phyloP scores from a whole-genome alignment of 345 rosid genomes.

The Populus euphratica region DNA sequence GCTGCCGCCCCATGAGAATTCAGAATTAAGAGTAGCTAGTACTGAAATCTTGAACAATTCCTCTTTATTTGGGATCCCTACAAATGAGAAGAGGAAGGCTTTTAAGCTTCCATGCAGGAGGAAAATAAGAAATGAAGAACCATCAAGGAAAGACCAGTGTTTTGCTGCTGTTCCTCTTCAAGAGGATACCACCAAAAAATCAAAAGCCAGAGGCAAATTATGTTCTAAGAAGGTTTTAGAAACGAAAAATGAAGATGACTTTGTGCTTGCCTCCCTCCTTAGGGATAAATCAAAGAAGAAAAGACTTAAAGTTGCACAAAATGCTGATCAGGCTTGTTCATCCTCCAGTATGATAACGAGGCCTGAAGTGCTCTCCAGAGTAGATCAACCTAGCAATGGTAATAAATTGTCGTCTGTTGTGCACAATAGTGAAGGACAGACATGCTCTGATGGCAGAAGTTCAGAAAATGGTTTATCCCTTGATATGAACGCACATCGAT shows the following conservation, averaged over 20 bases:
- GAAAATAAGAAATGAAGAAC: constrained; percentile 2
- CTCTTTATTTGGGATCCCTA: background rate
- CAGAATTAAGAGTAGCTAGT: background rate
- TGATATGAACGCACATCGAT: background rate
- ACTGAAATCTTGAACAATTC: background rate
- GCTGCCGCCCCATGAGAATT: background rate
- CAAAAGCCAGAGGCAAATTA: constrained; percentile 6
- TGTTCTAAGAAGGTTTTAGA: constrained; percentile 3
- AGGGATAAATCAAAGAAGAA: constrained; percentile 18
- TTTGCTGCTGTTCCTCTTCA: background rate
- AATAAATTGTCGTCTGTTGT: background rate
- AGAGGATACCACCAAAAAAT: background rate
- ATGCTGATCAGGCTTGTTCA: background rate
- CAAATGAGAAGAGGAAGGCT: background rate
- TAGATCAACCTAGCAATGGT: background rate
- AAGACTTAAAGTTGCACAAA: constrained; percentile 10
- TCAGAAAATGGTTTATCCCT: background rate
- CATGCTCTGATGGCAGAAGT: background rate
- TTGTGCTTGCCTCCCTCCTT: constrained; percentile 20
- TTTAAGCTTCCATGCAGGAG: background rate
- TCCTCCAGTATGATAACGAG: background rate
- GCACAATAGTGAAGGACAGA: background rate
- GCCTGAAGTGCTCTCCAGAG: background rate
- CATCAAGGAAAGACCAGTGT: background rate
- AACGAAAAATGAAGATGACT: constrained; percentile 14